A percentile compares a stretch with the other conserved stretches of the same genome.
These are phyloP conservation scores for Friedmanniomyces endolithicus DNA, from an alignment of 495 filamentous ascomycete genomes.

Conservation along the genomic window DNA sequence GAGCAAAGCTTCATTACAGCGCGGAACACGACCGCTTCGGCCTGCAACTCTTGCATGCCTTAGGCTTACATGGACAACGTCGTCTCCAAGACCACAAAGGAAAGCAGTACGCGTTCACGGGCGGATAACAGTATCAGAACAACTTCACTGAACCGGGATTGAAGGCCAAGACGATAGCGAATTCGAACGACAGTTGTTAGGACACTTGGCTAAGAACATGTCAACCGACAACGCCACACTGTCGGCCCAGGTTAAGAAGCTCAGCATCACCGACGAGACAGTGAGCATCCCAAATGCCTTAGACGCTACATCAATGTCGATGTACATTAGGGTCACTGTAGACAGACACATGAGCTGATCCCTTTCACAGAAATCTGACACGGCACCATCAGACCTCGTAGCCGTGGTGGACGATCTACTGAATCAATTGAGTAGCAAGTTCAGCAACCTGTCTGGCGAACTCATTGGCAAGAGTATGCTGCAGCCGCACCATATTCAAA, in stretches of 20 bases:
- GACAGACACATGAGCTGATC: background rate
- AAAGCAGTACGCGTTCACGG: no score
- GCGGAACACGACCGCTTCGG: background rate
- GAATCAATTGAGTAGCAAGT: constrained; percentile 71
- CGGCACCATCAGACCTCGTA: constrained; percentile 46
- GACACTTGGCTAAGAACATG: constrained; percentile 1
- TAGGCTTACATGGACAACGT: background rate
- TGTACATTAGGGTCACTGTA: background rate
- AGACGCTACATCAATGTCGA: background rate
- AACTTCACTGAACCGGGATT: no score
- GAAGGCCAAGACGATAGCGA: no score
- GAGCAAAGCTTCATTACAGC: background rate
- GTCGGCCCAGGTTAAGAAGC: constrained; percentile 16
- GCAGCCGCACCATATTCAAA: background rate
- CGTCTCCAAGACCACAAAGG: background rate
- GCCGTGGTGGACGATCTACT: constrained; percentile 75
- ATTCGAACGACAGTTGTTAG: no score
- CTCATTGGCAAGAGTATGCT: constrained; percentile 76
- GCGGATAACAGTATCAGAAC: no score
- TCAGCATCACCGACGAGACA: constrained; percentile 8
- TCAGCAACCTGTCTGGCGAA: constrained; percentile 65
- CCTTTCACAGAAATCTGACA: constrained; percentile 1
- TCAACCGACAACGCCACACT: constrained; percentile 7
- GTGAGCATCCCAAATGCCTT: background rate
- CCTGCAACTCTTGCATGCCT: background rate